These are phyloP conservation scores for Clarireedia paspali DNA, from an alignment of 2,329 filamentous ascomycete genomes.

Conservation along the genomic window DNA sequence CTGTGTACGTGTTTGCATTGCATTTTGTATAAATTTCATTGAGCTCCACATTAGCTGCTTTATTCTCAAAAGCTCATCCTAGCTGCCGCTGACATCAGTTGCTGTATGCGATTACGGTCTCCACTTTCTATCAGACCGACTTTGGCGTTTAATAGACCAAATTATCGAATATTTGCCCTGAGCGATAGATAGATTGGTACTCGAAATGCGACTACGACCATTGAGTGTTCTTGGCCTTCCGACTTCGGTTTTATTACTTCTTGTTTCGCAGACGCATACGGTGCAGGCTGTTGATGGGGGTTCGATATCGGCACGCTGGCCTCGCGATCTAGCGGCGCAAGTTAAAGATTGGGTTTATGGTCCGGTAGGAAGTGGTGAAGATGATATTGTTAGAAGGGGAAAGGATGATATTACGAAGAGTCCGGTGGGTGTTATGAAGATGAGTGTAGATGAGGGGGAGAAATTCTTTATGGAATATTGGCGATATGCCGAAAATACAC, in stretches of 20 bases:
- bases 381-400: constrained; percentile 33
- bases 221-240: constrained; percentile 34
- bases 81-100: no score
- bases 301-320: constrained; percentile 31
- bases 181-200: not conserved
- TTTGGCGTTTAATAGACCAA: no score
- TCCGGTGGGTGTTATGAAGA: constrained; percentile 63
- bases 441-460: constrained; percentile 60
- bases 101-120: no score
- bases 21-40: no score
- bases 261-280: constrained; percentile 34
- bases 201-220: constrained; percentile 33
- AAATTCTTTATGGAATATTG: constrained; percentile 67
- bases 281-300: constrained; percentile 24
- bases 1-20: no score
- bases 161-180: not conserved
- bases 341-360: constrained; percentile 41
- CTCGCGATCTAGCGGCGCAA: constrained; percentile 37
- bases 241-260: constrained; percentile 38
- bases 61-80: no score
- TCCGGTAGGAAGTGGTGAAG: constrained; percentile 34
- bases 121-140: no score
- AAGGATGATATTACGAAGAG: constrained; percentile 30
- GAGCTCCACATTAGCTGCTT: no score
- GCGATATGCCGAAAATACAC: constrained; percentile 26